Evolutionary conservation across 139 green algal genomes (phyloP).

Genomic region (Diplosphaera chodatii): DNA sequence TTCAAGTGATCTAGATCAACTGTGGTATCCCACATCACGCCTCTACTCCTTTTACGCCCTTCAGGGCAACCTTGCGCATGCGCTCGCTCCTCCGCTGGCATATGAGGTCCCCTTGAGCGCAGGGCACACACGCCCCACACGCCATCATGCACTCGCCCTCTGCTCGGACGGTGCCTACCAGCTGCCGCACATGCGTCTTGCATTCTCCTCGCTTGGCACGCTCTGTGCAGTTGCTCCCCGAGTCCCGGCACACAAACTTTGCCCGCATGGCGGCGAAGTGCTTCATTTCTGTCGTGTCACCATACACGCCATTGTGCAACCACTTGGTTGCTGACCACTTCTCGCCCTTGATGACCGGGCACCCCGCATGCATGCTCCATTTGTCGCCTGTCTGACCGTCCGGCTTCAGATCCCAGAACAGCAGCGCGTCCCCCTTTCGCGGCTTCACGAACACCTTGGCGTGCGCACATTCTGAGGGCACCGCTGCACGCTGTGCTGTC

Average conservation of each 20-base stretch:
- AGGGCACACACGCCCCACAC: constrained; percentile 44
- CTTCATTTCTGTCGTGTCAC: background rate
- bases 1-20: too few relatives aligned
- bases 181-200: background rate
- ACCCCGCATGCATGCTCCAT: constrained; percentile 20
- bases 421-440: constrained; percentile 44
- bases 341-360: constrained; percentile 33
- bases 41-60: background rate
- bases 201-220: background rate
- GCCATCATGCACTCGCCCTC: constrained; percentile 30
- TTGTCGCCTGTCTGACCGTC: constrained; percentile 11
- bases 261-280: background rate
- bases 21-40: too few relatives aligned
- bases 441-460: constrained; percentile 22
- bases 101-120: constrained; percentile 8
- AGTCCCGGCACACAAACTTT: background rate
- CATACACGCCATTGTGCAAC: constrained; percentile 30
- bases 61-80: background rate
- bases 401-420: constrained; percentile 61
- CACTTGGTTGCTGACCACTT: constrained; percentile 66
- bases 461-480: constrained; percentile 26
- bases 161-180: constrained; percentile 4
- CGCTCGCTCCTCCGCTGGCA: background rate
- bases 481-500: constrained; percentile 23
- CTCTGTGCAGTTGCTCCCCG: background rate